Evolutionary conservation across 2,329 filamentous ascomycete species (phyloP).

Genomic region (Penicillium digitatum): DNA sequence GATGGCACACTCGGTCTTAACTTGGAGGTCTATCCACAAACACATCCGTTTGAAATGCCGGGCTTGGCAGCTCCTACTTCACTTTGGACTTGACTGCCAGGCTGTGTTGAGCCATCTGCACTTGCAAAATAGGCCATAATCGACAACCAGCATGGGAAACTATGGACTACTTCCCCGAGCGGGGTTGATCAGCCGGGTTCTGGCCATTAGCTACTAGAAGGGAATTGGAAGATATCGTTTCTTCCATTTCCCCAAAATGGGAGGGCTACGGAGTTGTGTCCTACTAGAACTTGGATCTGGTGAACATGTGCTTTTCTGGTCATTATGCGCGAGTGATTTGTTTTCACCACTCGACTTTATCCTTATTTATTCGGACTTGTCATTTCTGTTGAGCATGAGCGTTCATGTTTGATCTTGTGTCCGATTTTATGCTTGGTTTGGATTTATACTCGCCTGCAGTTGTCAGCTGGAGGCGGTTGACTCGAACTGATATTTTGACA

Average conservation of each 20-base stretch:
- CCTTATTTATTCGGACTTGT: not conserved
- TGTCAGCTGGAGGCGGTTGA: slow-evolving; percentile 5
- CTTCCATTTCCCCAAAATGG: not conserved
- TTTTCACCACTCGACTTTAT: slow-evolving; percentile 3
- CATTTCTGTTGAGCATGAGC: slow-evolving; percentile 15
- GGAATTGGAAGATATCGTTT: not conserved
- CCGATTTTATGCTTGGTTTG: not conserved
- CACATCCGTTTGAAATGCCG: slow-evolving; percentile 32
- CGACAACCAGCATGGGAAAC: not conserved
- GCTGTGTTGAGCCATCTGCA: not conserved
- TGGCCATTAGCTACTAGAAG: slow-evolving; percentile 4
- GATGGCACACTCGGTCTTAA: slow-evolving; percentile 28
- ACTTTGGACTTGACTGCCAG: slow-evolving; percentile 34
- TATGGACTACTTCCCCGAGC: not conserved
- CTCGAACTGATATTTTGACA: slow-evolving; percentile 4
- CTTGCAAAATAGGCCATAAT: not conserved
- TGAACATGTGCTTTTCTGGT: not conserved
- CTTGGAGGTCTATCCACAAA: slow-evolving; percentile 33
- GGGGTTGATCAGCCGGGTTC: not conserved
- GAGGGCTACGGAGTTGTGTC: not conserved
- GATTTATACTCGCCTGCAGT: not conserved
- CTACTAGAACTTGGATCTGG: not conserved
- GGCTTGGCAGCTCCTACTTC: slow-evolving; percentile 36
- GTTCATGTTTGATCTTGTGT: slow-evolving; percentile 8
- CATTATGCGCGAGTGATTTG: not conserved